phyloP scores from a whole-genome alignment of 495 filamentous ascomycete species.

The Usnea hakonensis region DNA sequence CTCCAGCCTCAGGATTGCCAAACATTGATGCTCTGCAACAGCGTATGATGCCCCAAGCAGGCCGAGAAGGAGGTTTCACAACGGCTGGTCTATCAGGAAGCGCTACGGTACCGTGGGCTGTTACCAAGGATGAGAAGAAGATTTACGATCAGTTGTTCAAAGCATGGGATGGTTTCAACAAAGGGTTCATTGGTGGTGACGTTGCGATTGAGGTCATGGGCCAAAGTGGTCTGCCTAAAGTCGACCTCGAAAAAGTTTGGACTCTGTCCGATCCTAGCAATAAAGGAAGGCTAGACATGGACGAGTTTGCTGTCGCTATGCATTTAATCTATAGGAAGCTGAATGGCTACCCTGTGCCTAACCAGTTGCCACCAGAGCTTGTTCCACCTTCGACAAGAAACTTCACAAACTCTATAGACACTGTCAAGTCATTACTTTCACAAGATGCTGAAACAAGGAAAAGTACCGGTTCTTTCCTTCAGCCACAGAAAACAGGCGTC shows the following conservation, averaged over 20 bases:
- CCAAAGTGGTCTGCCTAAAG: slow-evolving; percentile 85
- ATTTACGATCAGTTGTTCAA: slow-evolving; percentile 94
- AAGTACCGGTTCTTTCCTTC: slow-evolving; percentile 71
- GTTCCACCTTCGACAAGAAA: slow-evolving; percentile 95
- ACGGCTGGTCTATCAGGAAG: slow-evolving; percentile 83
- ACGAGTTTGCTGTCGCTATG: slow-evolving; percentile 99
- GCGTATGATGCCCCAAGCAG: slow-evolving; percentile 96
- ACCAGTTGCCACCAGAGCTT: slow-evolving; percentile 83
- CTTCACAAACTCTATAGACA: slow-evolving; percentile 82
- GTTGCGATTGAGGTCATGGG: slow-evolving; percentile 96
- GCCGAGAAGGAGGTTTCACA: slow-evolving; percentile 87
- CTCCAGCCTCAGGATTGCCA: slow-evolving; percentile 79
- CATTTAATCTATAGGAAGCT: slow-evolving; percentile 96
- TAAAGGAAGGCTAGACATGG: slow-evolving; percentile 87
- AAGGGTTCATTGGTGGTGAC: slow-evolving; percentile 87
- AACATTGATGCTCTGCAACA: slow-evolving; percentile 90
- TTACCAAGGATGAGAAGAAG: slow-evolving; percentile 98
- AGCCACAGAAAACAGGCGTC: slow-evolving; percentile 94
- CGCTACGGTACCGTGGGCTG: slow-evolving; percentile 94
- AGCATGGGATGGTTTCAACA: slow-evolving; percentile 92
- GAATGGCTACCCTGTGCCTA: slow-evolving; percentile 92
- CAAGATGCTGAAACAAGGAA: slow-evolving; percentile 83
- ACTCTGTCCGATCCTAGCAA: slow-evolving; percentile 90
- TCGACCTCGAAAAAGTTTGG: slow-evolving; percentile 89
- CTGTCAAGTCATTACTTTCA: slow-evolving; percentile 85